These are phyloP conservation scores for Chernovozyma sophiae-reginae DNA, from an alignment of 1,139 yeast species.

Conservation along the genomic window DNA sequence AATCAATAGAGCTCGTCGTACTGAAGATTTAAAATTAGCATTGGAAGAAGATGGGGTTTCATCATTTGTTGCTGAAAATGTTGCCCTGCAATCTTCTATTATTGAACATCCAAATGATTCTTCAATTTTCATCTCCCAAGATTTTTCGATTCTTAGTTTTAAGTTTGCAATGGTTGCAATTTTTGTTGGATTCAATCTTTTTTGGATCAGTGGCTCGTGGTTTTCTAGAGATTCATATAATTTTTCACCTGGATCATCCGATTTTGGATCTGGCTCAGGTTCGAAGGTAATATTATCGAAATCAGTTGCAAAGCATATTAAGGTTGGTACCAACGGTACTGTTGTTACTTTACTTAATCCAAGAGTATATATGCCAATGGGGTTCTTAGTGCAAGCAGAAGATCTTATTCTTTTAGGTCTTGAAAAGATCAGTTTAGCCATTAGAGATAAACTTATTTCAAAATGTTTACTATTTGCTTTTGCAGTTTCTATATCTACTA, in stretches of 20 bases:
- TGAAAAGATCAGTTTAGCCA: constrained; percentile 62
- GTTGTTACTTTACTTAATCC: constrained; percentile 67
- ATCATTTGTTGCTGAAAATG: constrained; percentile 58
- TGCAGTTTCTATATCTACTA: constrained; percentile 72
- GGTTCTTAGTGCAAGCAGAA: constrained; percentile 60
- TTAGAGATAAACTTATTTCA: constrained; percentile 77
- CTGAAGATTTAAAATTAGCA: constrained; percentile 74
- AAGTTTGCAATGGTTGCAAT: constrained; percentile 65
- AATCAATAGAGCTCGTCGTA: constrained; percentile 82
- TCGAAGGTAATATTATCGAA: constrained; percentile 22
- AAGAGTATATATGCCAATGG: constrained; percentile 65
- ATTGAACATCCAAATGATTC: constrained; percentile 32
- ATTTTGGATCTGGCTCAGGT: constrained; percentile 8
- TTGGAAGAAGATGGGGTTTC: constrained; percentile 93
- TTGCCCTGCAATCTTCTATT: constrained; percentile 53
- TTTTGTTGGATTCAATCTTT: constrained; percentile 69
- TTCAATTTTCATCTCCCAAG: constrained; percentile 18
- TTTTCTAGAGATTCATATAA: constrained; percentile 29
- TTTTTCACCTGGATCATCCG: constrained; percentile 30
- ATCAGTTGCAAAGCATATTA: constrained; percentile 38
- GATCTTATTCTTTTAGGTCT: constrained; percentile 53
- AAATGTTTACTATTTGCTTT: constrained; percentile 73
- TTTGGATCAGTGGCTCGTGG: constrained; percentile 75
- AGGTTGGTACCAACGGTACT: constrained; percentile 45
- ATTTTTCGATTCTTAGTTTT: constrained; percentile 48